Percentiles rank a stretch among this genome's conserved stretches.
Conservation (phyloP, 331 rosid genomes). For the Prunus yedoensis region DNA sequence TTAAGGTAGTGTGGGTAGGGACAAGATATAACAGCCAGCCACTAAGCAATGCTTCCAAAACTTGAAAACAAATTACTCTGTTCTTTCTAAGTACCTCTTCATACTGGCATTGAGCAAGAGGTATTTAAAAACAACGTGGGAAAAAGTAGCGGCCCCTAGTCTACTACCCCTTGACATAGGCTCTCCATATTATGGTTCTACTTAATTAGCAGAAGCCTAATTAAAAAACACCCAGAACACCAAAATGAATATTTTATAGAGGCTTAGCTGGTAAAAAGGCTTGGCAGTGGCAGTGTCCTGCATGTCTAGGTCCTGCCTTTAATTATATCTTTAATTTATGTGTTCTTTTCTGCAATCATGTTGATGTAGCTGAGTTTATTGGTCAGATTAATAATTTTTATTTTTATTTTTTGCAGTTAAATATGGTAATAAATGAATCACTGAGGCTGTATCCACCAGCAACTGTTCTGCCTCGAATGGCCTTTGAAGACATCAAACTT, state of each 20-base stretch:
- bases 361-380: background rate
- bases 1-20: slow-evolving; percentile 2
- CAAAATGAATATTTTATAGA: background rate
- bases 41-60: slow-evolving; percentile 11
- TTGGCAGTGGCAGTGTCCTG: slow-evolving; percentile 10
- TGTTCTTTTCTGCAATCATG: background rate
- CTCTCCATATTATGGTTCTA: slow-evolving; percentile 28
- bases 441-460: slow-evolving; percentile 92
- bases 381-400: background rate
- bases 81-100: background rate
- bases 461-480: slow-evolving; percentile 89
- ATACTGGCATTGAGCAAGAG: background rate
- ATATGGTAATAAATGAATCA: slow-evolving; percentile 90
- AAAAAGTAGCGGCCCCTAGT: slow-evolving; percentile 33
- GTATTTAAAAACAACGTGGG: background rate
- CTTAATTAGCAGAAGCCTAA: background rate
- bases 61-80: background rate
- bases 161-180: slow-evolving; percentile 14
- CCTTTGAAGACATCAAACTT: slow-evolving; percentile 74
- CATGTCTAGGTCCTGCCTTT: slow-evolving; percentile 3
- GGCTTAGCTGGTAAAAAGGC: slow-evolving; percentile 24
- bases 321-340: background rate
- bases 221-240: background rate
- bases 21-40: slow-evolving; percentile 1
- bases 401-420: slow-evolving; percentile 45